phyloP scores from a whole-genome alignment of 306 rosid species.

The Lablab purpureus region DNA sequence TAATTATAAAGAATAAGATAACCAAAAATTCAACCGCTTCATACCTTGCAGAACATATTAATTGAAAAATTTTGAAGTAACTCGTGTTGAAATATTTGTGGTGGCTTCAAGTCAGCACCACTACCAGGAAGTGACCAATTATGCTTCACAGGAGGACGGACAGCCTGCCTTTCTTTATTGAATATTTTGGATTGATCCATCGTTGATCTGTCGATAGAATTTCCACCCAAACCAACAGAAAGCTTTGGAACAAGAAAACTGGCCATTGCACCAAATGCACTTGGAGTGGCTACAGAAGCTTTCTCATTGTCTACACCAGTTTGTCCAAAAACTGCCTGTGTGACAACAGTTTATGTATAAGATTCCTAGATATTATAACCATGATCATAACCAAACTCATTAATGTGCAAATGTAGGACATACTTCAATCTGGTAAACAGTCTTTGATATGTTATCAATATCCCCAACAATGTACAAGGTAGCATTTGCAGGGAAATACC shows the following conservation, averaged over 20 bases:
- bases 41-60: constrained; percentile 97
- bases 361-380: constrained; percentile 40
- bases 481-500: constrained; percentile 99
- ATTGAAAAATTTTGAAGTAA: constrained; percentile 94
- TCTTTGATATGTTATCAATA: constrained; percentile 81
- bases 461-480: constrained; percentile 98
- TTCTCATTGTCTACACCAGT: constrained; percentile 74
- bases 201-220: constrained; percentile 72
- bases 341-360: constrained; percentile 42
- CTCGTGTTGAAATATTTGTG: constrained; percentile 97
- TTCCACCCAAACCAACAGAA: constrained; percentile 83
- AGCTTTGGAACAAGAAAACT: constrained; percentile 97
- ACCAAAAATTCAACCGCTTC: constrained; percentile 18
- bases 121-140: constrained; percentile 92
- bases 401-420: constrained; percentile 43
- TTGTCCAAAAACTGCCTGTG: constrained; percentile 89
- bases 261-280: constrained; percentile 98
- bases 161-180: constrained; percentile 79
- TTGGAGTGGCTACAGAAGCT: constrained; percentile 71
- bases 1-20: constrained; percentile 23
- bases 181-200: constrained; percentile 72
- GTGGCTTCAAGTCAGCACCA: constrained; percentile 64
- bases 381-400: constrained; percentile 27
- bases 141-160: constrained; percentile 97
- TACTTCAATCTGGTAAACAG: constrained; percentile 87